Evolutionary conservation across 139 green algal genomes (phyloP).

Genomic region (Chlorella sp.): DNA sequence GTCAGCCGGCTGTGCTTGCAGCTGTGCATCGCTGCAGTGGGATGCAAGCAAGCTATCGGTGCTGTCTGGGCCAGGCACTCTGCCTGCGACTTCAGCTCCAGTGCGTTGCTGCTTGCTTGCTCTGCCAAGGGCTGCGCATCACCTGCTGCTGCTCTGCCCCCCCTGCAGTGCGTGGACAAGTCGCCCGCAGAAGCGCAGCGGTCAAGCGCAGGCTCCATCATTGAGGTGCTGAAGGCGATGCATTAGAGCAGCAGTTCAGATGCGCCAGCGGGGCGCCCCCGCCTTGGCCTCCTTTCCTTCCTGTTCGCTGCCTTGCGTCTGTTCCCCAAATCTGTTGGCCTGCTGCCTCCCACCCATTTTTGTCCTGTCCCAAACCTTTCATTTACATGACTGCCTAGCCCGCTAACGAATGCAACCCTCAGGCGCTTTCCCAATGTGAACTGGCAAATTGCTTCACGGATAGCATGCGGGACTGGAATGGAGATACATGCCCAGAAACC

Average conservation of each 20-base stretch:
- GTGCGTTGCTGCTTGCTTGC: too few species aligned
- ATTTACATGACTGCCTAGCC: not conserved
- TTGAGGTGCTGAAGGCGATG: conserved; percentile 39
- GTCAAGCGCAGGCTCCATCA: conserved; percentile 36
- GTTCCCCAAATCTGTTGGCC: not conserved
- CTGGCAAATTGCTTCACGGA: not conserved
- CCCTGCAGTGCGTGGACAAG: conserved; percentile 31
- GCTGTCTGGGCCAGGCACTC: not conserved
- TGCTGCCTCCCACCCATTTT: not conserved
- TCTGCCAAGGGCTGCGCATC: too few species aligned
- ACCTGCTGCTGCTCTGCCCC: too few species aligned
- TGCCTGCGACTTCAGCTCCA: too few species aligned
- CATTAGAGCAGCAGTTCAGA: conserved; percentile 17
- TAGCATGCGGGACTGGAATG: too few species aligned
- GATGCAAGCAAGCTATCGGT: too few species aligned
- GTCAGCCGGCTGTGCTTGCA: too few species aligned
- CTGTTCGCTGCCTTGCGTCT: not conserved
- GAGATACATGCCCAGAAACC: too few species aligned
- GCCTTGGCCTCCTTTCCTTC: too few species aligned
- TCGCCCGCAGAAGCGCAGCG: conserved; percentile 33
- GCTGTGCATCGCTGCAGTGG: too few species aligned
- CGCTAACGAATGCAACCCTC: not conserved
- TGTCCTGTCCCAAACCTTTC: not conserved
- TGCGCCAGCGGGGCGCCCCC: too few species aligned
- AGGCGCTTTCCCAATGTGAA: not conserved